Conservation (phyloP, 768 basidiomycete genomes). For the Daedaleopsis nitida region DNA sequence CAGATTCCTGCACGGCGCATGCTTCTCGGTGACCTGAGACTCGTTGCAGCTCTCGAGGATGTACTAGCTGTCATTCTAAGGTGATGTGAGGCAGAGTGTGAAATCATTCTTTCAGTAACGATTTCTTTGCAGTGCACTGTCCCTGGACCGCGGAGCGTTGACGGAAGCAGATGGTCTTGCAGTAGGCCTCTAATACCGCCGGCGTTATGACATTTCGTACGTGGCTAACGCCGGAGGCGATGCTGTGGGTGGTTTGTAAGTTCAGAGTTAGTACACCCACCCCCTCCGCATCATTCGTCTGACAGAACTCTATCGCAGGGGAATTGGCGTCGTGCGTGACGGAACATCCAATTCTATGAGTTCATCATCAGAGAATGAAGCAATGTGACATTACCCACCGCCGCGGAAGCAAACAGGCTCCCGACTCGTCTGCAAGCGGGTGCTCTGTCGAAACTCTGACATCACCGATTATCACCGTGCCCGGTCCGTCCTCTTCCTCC, state of each 20-base stretch:
- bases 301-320: slow-evolving; percentile 12
- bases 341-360: background rate
- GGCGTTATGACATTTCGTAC: background rate
- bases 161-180: slow-evolving; percentile 7
- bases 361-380: slow-evolving; percentile 9
- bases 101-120: background rate
- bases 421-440: background rate
- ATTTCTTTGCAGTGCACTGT: background rate
- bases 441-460: background rate
- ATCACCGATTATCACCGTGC: slow-evolving; percentile 3
- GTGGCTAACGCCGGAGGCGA: slow-evolving; percentile 14
- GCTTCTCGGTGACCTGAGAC: background rate
- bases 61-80: background rate
- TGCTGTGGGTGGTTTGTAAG: slow-evolving; percentile 11
- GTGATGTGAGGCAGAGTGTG: background rate
- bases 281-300: slow-evolving; percentile 8
- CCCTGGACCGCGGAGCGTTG: background rate
- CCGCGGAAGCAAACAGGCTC: background rate
- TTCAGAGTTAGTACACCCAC: background rate
- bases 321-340: background rate
- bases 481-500: background rate
- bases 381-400: background rate
- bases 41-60: background rate
- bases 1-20: background rate
- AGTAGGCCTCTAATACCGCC: background rate